Evolutionary conservation across 192 early-diverging fungal genomes (phyloP).

Genomic region (Entophlyctis luteolus): DNA sequence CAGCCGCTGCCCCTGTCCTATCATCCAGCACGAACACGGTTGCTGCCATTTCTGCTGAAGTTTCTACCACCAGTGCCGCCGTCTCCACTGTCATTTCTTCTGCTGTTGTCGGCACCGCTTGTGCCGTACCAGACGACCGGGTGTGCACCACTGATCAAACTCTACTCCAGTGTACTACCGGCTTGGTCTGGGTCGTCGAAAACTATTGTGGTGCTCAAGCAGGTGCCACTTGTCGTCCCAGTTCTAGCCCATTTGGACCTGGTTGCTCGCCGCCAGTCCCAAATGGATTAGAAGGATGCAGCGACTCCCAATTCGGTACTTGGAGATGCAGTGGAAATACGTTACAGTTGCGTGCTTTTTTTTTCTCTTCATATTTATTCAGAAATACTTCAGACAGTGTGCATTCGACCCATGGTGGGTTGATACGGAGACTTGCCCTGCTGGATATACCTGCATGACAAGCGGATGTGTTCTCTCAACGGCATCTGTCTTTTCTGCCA

Average conservation of each 20-base stretch:
- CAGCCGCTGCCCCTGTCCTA: too few species aligned
- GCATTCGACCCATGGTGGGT: background rate
- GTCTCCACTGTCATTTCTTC: too few species aligned
- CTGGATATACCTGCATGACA: background rate
- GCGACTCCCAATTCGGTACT: background rate
- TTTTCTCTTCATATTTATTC: background rate
- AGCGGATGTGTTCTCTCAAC: background rate
- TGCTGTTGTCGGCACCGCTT: too few species aligned
- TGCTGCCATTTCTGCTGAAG: background rate
- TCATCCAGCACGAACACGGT: too few species aligned
- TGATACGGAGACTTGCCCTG: background rate
- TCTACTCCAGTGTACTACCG: background rate
- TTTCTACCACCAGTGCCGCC: background rate
- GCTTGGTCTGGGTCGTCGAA: background rate
- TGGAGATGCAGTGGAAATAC: background rate
- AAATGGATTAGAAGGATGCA: background rate
- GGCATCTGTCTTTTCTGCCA: background rate
- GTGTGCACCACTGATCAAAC: background rate
- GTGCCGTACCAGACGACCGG: background rate
- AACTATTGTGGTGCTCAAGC: background rate
- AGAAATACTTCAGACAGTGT: background rate
- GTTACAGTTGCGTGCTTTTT: background rate
- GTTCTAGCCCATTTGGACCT: background rate
- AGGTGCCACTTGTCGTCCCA: background rate
- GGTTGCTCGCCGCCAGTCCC: background rate